phyloP scores from a whole-genome alignment of 441 rosid species.

The Jatropha podagrica region DNA sequence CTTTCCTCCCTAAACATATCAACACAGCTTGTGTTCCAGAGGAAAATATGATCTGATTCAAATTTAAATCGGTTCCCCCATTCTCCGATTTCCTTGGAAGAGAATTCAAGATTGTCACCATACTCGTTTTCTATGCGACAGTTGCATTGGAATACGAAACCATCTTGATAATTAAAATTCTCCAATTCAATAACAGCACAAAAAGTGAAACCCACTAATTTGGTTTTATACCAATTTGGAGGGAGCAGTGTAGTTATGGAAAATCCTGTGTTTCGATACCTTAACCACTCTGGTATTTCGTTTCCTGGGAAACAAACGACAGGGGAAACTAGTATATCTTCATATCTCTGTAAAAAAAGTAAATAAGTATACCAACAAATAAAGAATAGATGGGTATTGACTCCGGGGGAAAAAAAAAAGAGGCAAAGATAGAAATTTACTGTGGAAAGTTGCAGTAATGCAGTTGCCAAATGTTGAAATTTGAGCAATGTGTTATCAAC shows the following conservation, averaged over 20 bases:
- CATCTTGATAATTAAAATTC: constrained; percentile 6
- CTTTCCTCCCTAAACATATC: constrained; percentile 10
- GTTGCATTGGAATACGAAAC: constrained; percentile 13
- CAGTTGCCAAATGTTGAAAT: constrained; percentile 12
- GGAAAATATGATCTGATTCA: constrained; percentile 18
- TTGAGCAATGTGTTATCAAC: constrained; percentile 13
- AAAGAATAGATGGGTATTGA: background rate
- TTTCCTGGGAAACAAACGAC: constrained; percentile 21
- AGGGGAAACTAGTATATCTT: constrained; percentile 15
- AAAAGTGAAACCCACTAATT: constrained; percentile 15
- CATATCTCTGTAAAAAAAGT: constrained; percentile 8
- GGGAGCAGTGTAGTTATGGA: constrained; percentile 15
- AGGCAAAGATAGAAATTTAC: background rate
- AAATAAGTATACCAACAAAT: background rate
- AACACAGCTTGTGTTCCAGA: constrained; percentile 19
- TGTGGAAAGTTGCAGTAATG: background rate
- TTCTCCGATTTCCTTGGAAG: constrained; percentile 17
- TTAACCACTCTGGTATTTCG: constrained; percentile 19
- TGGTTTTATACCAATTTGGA: constrained; percentile 13
- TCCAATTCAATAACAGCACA: constrained; percentile 23
- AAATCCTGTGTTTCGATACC: constrained; percentile 8
- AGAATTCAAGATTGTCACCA: constrained; percentile 11
- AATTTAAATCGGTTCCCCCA: constrained; percentile 12
- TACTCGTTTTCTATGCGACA: constrained; percentile 9
- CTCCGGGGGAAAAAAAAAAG: background rate